These are phyloP conservation scores for Ambrosiella beaveri DNA, from an alignment of 2,329 filamentous ascomycete genomes.

Conservation along the genomic window DNA sequence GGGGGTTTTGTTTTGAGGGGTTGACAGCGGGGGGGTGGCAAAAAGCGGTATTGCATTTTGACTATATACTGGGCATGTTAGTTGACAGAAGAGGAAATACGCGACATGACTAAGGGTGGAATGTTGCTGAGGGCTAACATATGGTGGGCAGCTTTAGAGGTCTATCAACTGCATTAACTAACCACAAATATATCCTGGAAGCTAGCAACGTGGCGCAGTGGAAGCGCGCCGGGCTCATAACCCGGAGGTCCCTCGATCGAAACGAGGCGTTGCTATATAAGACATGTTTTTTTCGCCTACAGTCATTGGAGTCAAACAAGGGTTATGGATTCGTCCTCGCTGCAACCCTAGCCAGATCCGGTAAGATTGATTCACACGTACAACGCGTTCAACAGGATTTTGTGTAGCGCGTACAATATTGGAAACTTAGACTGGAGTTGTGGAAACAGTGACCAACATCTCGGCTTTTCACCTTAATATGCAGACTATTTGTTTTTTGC, in stretches of 20 bases:
- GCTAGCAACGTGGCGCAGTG: constrained; percentile 13
- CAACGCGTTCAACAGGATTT: background rate
- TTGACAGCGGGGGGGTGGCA: no score
- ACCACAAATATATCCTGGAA: background rate
- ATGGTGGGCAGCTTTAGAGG: no score
- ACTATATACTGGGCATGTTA: no score
- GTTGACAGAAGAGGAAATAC: no score
- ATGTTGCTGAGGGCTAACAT: no score
- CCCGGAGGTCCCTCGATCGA: constrained; percentile 13
- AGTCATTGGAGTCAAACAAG: background rate
- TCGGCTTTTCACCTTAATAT: background rate
- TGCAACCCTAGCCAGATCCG: background rate
- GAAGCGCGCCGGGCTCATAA: constrained; percentile 14
- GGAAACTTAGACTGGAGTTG: background rate
- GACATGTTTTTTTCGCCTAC: background rate
- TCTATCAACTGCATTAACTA: background rate
- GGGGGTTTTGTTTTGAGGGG: no score
- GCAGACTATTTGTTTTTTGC: background rate
- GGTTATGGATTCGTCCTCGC: no score
- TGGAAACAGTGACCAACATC: background rate
- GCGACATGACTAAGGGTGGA: no score
- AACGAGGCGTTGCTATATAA: constrained; percentile 11
- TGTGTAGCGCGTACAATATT: background rate
- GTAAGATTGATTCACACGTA: background rate
- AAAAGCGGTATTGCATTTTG: no score